Percentiles rank a stretch among this genome's conserved stretches.
phyloP scores from a whole-genome alignment of 805 yeast species.

The Kuraishia cidri region DNA sequence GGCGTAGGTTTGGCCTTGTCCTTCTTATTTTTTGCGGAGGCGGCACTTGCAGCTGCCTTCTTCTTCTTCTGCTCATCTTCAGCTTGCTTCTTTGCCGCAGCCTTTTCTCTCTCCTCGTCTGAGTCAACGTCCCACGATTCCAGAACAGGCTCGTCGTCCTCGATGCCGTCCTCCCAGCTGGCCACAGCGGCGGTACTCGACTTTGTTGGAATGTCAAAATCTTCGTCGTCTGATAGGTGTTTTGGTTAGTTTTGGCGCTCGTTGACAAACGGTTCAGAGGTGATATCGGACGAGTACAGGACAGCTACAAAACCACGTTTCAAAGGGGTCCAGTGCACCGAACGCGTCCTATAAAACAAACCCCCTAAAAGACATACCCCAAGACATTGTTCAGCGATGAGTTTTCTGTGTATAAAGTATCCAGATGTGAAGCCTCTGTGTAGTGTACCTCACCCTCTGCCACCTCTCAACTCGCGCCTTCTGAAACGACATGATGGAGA shows the following conservation, averaged over 20 bases:
- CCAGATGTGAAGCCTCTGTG: too few relatives aligned
- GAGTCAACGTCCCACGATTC: slow-evolving; percentile 88
- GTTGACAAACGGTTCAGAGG: background rate
- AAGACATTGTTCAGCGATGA: background rate
- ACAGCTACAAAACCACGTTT: too few relatives aligned
- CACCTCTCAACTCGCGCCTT: too few relatives aligned
- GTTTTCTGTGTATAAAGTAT: too few relatives aligned
- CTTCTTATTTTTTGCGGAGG: slow-evolving; percentile 16
- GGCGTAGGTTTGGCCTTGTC: slow-evolving; percentile 30
- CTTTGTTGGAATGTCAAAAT: slow-evolving; percentile 59
- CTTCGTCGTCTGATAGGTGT: slow-evolving; percentile 65
- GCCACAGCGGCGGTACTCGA: slow-evolving; percentile 40
- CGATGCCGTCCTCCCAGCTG: slow-evolving; percentile 76
- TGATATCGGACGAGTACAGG: too few relatives aligned
- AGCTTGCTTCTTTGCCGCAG: slow-evolving; percentile 17
- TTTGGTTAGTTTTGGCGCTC: too few relatives aligned
- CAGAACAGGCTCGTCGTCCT: slow-evolving; percentile 67
- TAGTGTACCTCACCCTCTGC: too few relatives aligned
- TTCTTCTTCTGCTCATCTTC: slow-evolving; percentile 29
- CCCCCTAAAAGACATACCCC: slow-evolving; percentile 1
- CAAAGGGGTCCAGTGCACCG: too few relatives aligned
- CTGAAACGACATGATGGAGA: too few relatives aligned
- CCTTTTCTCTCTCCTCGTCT: slow-evolving; percentile 49
- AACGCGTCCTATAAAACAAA: too few relatives aligned
- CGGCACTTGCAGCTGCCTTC: slow-evolving; percentile 33